A percentile compares a stretch with the other conserved stretches of the same genome.
Evolutionary conservation across 345 rosid species (phyloP).

Genomic region (Luvunga scandens): DNA sequence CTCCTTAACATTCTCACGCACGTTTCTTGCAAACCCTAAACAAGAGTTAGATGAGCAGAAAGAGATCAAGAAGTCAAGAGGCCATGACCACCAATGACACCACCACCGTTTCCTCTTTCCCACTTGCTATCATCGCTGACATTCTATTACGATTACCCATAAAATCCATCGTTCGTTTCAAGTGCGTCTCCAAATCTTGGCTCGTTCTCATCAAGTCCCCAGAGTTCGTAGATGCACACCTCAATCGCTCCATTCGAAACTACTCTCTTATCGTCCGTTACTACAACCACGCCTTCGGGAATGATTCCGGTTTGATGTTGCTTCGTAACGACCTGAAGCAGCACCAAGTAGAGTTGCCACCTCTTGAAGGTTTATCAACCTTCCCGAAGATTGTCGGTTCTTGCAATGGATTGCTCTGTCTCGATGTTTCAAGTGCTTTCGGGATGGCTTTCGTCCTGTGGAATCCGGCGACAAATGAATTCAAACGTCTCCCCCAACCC

Average conservation of each 20-base stretch:
- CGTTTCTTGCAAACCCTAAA: background rate
- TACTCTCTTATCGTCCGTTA: slow-evolving; percentile 29
- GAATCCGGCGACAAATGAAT: slow-evolving; percentile 25
- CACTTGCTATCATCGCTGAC: slow-evolving; percentile 9
- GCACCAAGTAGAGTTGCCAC: background rate
- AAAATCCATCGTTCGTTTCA: slow-evolving; percentile 38
- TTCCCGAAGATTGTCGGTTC: slow-evolving; percentile 40
- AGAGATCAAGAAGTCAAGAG: background rate
- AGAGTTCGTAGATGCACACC: slow-evolving; percentile 28
- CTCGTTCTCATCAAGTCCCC: slow-evolving; percentile 24
- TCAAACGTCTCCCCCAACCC: slow-evolving; percentile 21
- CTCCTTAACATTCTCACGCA: background rate
- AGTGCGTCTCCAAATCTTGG: slow-evolving; percentile 34
- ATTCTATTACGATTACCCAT: slow-evolving; percentile 38
- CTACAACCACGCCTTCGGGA: slow-evolving; percentile 9
- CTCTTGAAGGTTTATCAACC: background rate
- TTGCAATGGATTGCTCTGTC: slow-evolving; percentile 35
- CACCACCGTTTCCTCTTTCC: background rate
- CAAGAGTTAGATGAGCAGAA: background rate
- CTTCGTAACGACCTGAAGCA: background rate
- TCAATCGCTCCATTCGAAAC: slow-evolving; percentile 23
- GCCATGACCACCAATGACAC: background rate
- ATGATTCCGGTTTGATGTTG: background rate
- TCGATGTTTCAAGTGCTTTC: slow-evolving; percentile 30
- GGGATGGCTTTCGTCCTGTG: slow-evolving; percentile 27